phyloP scores from a whole-genome alignment of 169 alveolate species.

The Eimeria tenella region DNA sequence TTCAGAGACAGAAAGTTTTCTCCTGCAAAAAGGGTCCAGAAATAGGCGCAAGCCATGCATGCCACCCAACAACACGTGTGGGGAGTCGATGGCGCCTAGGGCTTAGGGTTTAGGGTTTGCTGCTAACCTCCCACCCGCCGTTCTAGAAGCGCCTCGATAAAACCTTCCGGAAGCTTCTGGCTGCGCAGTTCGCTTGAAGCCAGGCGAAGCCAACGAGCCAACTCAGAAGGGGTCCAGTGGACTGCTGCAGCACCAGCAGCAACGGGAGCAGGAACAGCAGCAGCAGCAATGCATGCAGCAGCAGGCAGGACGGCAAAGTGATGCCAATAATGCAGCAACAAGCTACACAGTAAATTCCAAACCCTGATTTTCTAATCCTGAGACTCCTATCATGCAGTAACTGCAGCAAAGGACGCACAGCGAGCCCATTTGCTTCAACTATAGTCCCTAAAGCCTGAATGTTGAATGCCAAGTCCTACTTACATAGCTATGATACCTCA shows the following conservation, averaged over 20 bases:
- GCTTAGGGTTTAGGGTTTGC: not conserved
- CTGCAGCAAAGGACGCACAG: not conserved
- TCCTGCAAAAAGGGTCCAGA: not conserved
- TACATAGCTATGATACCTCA: not conserved
- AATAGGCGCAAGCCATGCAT: not conserved
- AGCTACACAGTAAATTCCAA: too few species aligned
- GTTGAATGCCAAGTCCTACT: not conserved
- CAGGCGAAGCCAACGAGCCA: conserved; percentile 1
- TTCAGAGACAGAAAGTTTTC: conserved; percentile 6
- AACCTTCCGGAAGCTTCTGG: not conserved
- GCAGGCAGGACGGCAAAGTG: not conserved
- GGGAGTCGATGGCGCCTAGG: not conserved
- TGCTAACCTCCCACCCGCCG: conserved; percentile 19
- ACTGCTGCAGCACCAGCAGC: conserved; percentile 37
- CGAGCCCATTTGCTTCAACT: not conserved
- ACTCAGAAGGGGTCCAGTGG: not conserved
- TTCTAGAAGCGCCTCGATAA: conserved; percentile 1
- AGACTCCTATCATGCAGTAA: too few species aligned
- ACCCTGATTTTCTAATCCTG: too few species aligned
- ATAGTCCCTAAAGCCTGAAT: not conserved
- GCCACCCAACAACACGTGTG: not conserved
- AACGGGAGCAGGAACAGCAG: not conserved
- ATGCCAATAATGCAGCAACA: too few species aligned
- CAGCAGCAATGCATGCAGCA: conserved; percentile 5
- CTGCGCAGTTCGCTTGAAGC: conserved; percentile 1